Conservation (phyloP, 768 basidiomycete species). For the Tremella fuciformis region DNA sequence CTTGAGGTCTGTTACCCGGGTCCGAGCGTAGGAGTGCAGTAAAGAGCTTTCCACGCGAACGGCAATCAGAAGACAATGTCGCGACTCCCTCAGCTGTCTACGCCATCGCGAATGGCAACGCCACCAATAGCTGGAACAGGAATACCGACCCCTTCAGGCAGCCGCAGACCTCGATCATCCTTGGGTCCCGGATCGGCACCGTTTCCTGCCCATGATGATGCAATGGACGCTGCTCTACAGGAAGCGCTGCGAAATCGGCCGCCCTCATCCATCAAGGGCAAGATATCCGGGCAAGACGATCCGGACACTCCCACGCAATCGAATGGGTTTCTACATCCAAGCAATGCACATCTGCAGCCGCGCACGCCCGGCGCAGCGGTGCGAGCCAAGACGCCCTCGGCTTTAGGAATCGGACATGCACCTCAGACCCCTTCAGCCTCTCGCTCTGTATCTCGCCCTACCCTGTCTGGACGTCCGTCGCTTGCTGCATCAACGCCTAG, state of each 20-base stretch:
- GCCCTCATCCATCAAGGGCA: conserved; percentile 28
- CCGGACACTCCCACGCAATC: conserved; percentile 32
- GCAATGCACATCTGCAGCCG: conserved; percentile 8
- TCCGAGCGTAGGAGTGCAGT: too few relatives aligned
- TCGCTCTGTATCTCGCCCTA: conserved; percentile 27
- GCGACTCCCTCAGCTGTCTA: conserved; percentile 39
- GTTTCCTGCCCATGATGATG: conserved; percentile 20
- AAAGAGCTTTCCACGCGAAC: too few relatives aligned
- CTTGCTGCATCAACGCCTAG: conserved; percentile 17
- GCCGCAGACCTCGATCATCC: conserved; percentile 33
- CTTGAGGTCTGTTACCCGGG: too few relatives aligned
- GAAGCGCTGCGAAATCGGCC: conserved; percentile 39
- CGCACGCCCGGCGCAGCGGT: conserved; percentile 24
- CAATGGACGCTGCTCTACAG: conserved; percentile 37
- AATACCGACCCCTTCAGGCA: conserved; percentile 46
- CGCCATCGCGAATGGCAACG: conserved; percentile 29
- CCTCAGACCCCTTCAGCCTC: conserved; percentile 36
- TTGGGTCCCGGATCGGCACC: conserved; percentile 25
- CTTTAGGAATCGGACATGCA: conserved; percentile 20
- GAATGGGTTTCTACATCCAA: neutral
- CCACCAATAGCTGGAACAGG: conserved; percentile 24
- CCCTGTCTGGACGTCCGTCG: conserved; percentile 16
- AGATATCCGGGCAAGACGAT: conserved; percentile 18
- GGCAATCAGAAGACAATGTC: conserved; percentile 20
- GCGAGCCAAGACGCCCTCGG: conserved; percentile 30